Percentiles rank a stretch among this genome's conserved stretches.
phyloP scores from a whole-genome alignment of 2,329 filamentous ascomycete genomes.

The Bisporella sp. region DNA sequence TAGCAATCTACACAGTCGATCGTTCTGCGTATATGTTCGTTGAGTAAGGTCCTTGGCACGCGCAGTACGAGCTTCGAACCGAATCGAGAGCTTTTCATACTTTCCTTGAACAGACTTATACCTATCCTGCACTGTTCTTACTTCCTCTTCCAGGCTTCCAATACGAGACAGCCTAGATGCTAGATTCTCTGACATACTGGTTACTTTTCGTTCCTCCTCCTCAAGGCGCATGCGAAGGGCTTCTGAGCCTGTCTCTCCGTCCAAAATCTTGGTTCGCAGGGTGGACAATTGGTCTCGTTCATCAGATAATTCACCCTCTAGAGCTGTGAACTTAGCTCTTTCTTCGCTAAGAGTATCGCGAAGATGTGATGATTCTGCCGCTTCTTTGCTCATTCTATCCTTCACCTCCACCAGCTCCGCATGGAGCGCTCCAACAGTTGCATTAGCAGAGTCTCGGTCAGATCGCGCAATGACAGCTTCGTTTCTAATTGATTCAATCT shows the following conservation, averaged over 20 bases:
- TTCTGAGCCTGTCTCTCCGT: conserved; percentile 79
- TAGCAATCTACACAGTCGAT: conserved; percentile 73
- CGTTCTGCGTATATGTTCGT: conserved; percentile 74
- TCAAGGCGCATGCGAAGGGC: conserved; percentile 66
- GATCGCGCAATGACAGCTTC: conserved; percentile 52
- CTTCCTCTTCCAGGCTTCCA: conserved; percentile 69
- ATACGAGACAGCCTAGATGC: conserved; percentile 70
- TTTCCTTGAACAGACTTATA: conserved; percentile 46
- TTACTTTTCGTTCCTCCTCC: conserved; percentile 67
- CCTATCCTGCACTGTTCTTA: conserved; percentile 61
- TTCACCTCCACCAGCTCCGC: conserved; percentile 48
- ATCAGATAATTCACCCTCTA: conserved; percentile 53
- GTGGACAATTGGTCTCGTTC: conserved; percentile 62
- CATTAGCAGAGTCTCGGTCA: conserved; percentile 55
- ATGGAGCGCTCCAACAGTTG: conserved; percentile 47
- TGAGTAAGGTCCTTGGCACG: conserved; percentile 80
- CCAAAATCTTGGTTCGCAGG: conserved; percentile 65
- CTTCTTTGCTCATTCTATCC: conserved; percentile 44
- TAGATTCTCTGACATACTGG: conserved; percentile 61
- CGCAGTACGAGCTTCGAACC: conserved; percentile 62
- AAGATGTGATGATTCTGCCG: conserved; percentile 43
- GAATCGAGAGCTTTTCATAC: conserved; percentile 42
- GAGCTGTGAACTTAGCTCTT: conserved; percentile 44
- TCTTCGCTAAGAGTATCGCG: conserved; percentile 47
- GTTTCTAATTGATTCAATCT: conserved; percentile 51